These are phyloP conservation scores for Saccharomycodes ludwigii DNA, from an alignment of 805 yeast genomes.

Conservation along the genomic window DNA sequence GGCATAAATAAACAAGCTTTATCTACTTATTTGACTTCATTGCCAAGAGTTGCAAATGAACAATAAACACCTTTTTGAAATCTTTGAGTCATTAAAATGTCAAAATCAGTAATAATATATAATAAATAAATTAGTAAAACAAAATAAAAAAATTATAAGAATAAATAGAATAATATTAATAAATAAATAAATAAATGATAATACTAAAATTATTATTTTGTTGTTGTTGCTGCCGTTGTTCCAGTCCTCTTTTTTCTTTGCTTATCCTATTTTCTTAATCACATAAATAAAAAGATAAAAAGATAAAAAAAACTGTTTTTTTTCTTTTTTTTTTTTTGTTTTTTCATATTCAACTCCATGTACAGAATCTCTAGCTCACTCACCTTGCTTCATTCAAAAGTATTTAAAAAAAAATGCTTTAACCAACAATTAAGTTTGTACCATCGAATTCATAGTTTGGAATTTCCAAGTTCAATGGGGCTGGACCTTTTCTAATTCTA, in stretches of 20 bases:
- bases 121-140: slow-evolving; percentile 1
- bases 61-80: neutral
- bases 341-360: too few species aligned
- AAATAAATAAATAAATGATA: neutral
- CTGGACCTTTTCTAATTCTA: slow-evolving; percentile 99
- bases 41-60: neutral
- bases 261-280: slow-evolving; percentile 1
- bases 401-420: slow-evolving; percentile 15
- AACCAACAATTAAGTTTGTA: slow-evolving; percentile 83
- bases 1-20: too few species aligned
- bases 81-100: neutral
- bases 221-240: neutral
- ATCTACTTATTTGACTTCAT: too few species aligned
- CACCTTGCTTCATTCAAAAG: too few species aligned
- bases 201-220: neutral
- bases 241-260: slow-evolving; percentile 1
- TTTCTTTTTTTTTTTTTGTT: slow-evolving; percentile 1
- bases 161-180: slow-evolving; percentile 2
- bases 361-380: too few species aligned
- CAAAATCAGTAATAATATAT: neutral
- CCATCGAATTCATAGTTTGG: slow-evolving; percentile 84
- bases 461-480: slow-evolving; percentile 95
- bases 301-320: neutral
- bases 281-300: neutral
- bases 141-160: neutral